These are phyloP conservation scores for Boletus pseudo-olivaceus DNA, from an alignment of 768 basidiomycete genomes.

Conservation along the genomic window DNA sequence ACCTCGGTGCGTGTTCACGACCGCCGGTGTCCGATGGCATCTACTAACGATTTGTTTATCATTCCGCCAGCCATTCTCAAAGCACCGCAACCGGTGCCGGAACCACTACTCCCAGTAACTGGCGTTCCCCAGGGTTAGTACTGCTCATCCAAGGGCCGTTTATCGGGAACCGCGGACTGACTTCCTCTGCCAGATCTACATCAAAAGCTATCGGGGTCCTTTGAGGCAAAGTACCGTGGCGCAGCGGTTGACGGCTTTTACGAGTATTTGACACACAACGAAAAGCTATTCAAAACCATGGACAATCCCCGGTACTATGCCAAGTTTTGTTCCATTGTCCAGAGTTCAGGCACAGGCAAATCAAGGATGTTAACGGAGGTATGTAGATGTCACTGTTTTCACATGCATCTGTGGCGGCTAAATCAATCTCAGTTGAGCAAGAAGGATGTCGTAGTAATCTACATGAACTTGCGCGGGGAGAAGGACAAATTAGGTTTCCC, in stretches of 20 bases:
- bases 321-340: background rate
- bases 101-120: no score
- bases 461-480: background rate
- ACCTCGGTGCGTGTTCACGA: background rate
- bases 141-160: no score
- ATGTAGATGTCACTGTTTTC: no score
- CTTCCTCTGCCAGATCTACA: background rate
- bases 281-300: background rate
- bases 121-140: background rate
- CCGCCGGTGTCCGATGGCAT: accelerated
- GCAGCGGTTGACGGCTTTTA: constrained; percentile 15
- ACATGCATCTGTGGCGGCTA: background rate
- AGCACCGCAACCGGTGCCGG: background rate
- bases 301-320: background rate
- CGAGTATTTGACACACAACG: constrained; percentile 15
- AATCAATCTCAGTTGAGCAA: background rate
- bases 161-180: background rate
- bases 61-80: background rate
- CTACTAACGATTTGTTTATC: background rate
- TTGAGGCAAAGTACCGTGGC: background rate
- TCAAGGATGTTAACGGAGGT: constrained; percentile 14
- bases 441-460: background rate
- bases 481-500: constrained; percentile 12
- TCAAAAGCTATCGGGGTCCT: background rate
- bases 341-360: constrained; percentile 14